Evolutionary conservation across 179 eudicot species (phyloP).

Genomic region (Nepenthes alata): DNA sequence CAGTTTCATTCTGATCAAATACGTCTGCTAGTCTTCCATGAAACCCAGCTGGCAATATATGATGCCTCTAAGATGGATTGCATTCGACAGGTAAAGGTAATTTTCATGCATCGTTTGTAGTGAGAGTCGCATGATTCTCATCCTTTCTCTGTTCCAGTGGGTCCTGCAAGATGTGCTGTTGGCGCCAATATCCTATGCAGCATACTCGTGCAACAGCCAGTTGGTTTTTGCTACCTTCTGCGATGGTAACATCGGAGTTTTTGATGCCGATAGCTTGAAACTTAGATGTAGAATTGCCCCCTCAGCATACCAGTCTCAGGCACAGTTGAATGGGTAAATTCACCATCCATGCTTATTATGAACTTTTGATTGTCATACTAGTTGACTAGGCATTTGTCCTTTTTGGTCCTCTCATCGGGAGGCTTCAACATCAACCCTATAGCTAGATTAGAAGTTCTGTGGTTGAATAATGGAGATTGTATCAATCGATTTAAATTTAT

Average conservation of each 20-base stretch:
- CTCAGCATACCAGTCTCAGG: constrained; percentile 45
- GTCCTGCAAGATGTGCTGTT: constrained; percentile 64
- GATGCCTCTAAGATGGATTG: constrained; percentile 91
- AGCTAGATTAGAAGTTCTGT: too few species aligned
- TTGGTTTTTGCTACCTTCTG: constrained; percentile 65
- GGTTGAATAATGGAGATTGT: too few species aligned
- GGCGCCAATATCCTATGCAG: constrained; percentile 72
- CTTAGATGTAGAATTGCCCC: constrained; percentile 69
- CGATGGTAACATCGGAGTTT: constrained; percentile 70
- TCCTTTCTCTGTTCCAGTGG: constrained; percentile 43
- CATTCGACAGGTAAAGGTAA: constrained; percentile 51
- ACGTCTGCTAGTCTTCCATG: constrained; percentile 76
- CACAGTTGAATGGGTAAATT: constrained; percentile 57
- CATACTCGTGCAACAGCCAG: constrained; percentile 84
- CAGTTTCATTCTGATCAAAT: constrained; percentile 82
- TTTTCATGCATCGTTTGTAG: neutral
- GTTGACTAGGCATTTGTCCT: too few species aligned
- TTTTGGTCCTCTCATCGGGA: too few species aligned
- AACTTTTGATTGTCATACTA: too few species aligned
- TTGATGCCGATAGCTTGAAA: constrained; percentile 64
- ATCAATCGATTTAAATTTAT: too few species aligned
- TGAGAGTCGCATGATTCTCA: neutral
- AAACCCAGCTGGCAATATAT: constrained; percentile 79
- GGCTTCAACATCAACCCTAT: too few species aligned
- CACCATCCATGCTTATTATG: neutral